Percentiles rank a stretch among this genome's conserved stretches.
Conservation (phyloP, 139 green algal genomes). For the Parachlorella kessleri region DNA sequence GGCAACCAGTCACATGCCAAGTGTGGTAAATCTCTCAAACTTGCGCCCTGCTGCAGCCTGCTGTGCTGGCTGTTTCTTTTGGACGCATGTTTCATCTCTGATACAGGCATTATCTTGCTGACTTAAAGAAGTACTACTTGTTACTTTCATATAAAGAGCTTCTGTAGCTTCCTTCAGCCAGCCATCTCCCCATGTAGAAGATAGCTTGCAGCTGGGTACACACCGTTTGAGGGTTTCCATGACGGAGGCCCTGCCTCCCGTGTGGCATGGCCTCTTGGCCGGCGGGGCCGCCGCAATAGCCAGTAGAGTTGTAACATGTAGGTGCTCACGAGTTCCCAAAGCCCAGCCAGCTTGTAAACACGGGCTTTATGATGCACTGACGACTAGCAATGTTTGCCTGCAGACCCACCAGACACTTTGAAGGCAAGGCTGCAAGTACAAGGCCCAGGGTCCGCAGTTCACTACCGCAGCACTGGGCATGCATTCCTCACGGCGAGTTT, state of each 20-base stretch:
- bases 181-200: background rate
- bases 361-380: background rate
- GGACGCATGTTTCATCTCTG: background rate
- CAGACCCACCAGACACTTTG: slow-evolving; percentile 76
- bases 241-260: background rate
- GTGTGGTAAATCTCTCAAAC: too few species aligned
- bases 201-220: background rate
- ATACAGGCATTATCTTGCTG: too few species aligned
- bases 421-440: slow-evolving; percentile 74
- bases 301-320: background rate
- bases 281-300: background rate
- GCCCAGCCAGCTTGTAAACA: background rate
- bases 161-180: background rate
- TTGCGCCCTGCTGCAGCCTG: too few species aligned
- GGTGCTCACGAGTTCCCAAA: background rate
- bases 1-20: too few species aligned
- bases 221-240: background rate
- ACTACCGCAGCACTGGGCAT: slow-evolving; percentile 15
- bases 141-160: too few species aligned
- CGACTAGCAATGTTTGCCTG: background rate
- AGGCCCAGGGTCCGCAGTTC: slow-evolving; percentile 1
- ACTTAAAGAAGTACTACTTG: too few species aligned
- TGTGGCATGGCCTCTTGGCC: background rate
- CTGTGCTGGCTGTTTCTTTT: background rate
- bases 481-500: slow-evolving; percentile 3